Evolutionary conservation across 2,329 filamentous ascomycete genomes (phyloP).

Genomic region (Parastagonospora nodorum): DNA sequence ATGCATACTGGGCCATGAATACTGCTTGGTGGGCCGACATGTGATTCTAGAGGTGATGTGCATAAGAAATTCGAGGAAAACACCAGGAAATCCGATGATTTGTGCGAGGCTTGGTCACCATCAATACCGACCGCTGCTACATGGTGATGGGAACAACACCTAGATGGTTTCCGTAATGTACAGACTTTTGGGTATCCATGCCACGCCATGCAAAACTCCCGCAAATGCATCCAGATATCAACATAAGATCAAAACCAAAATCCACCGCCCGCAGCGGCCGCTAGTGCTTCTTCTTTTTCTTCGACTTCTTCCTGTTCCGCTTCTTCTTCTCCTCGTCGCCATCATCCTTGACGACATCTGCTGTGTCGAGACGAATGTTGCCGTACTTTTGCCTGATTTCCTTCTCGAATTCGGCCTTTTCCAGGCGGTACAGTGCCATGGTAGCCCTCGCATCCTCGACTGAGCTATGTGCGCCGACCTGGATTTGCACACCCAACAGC

Average conservation of each 20-base stretch:
- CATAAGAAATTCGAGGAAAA: too few relatives aligned
- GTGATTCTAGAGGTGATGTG: too few relatives aligned
- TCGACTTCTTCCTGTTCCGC: constrained; percentile 46
- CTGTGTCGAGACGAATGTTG: constrained; percentile 29
- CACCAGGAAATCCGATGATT: too few relatives aligned
- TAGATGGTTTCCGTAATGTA: background rate
- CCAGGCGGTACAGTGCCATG: constrained; percentile 84
- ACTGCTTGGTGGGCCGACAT: too few relatives aligned
- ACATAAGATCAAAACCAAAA: background rate
- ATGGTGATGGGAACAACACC: background rate
- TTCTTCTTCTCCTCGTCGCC: constrained; percentile 33
- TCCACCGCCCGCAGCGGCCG: background rate
- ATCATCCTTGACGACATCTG: constrained; percentile 20
- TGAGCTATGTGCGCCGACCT: constrained; percentile 64
- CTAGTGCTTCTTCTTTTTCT: constrained; percentile 39
- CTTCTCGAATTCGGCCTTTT: constrained; percentile 84
- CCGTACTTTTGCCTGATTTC: constrained; percentile 72
- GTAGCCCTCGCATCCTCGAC: constrained; percentile 82
- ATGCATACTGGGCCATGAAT: too few relatives aligned
- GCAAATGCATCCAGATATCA: constrained; percentile 14
- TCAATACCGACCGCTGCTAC: background rate
- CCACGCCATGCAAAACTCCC: constrained; percentile 20
- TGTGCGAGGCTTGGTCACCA: too few relatives aligned
- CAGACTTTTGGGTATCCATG: constrained; percentile 21
- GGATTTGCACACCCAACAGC: constrained; percentile 63